A percentile compares a stretch with the other conserved stretches of the same genome.
Evolutionary conservation across 2,329 filamentous ascomycete genomes (phyloP).

Genomic region (Curvularia verruculosa): DNA sequence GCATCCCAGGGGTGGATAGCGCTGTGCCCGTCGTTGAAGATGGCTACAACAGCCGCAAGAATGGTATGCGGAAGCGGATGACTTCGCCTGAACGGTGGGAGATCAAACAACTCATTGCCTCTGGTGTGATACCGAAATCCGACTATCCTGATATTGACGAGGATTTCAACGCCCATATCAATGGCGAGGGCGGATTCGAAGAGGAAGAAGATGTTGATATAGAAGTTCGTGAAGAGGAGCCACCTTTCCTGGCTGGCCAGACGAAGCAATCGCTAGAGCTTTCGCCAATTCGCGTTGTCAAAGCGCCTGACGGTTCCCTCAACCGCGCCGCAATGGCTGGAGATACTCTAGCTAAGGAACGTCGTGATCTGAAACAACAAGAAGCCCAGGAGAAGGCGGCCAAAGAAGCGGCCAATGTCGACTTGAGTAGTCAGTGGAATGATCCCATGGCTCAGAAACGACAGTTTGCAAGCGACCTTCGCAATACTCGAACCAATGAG

Average conservation of each 20-base stretch:
- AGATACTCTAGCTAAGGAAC: slow-evolving; percentile 84
- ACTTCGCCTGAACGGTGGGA: slow-evolving; percentile 98
- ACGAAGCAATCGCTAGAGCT: slow-evolving; percentile 95
- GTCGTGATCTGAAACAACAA: slow-evolving; percentile 85
- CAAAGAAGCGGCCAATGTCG: slow-evolving; percentile 76
- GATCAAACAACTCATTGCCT: slow-evolving; percentile 93
- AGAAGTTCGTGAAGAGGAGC: slow-evolving; percentile 94
- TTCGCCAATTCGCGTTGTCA: slow-evolving; percentile 94
- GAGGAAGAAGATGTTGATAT: slow-evolving; percentile 97
- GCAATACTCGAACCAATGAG: slow-evolving; percentile 66
- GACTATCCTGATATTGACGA: slow-evolving; percentile 96
- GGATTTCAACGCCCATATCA: slow-evolving; percentile 86
- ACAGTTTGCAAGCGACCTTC: slow-evolving; percentile 87
- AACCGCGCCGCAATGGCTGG: slow-evolving; percentile 96
- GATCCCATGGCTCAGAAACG: slow-evolving; percentile 93
- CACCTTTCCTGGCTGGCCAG: slow-evolving; percentile 92
- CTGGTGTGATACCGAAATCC: slow-evolving; percentile 87
- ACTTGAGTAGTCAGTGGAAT: slow-evolving; percentile 90
- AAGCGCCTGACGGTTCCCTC: slow-evolving; percentile 96
- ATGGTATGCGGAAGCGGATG: slow-evolving; percentile 81
- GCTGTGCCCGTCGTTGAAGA: slow-evolving; percentile 68
- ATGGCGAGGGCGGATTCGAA: slow-evolving; percentile 85
- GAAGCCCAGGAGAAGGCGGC: slow-evolving; percentile 81
- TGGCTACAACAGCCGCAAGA: slow-evolving; percentile 54
- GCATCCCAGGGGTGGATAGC: slow-evolving; percentile 56